Conservation (phyloP, 768 basidiomycete genomes). For the Termitomyces sp. region DNA sequence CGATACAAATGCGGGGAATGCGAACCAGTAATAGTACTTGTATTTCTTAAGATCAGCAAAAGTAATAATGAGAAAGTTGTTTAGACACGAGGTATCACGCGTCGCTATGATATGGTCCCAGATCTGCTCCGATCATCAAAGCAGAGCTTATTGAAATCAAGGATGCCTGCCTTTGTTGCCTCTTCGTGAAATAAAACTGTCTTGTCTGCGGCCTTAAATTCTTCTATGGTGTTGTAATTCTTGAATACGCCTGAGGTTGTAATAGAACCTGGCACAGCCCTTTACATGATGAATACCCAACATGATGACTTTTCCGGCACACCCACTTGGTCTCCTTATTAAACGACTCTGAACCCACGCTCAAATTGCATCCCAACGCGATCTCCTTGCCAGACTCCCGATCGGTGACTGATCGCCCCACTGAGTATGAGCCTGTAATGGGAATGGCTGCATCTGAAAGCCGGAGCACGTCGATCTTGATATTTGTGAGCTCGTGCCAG, state of each 20-base stretch:
- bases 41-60: constrained; percentile 98
- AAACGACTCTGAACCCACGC: constrained; percentile 63
- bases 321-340: constrained; percentile 38
- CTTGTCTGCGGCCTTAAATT: constrained; percentile 89
- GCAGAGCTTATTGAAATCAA: not conserved
- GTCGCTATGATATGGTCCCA: constrained; percentile 55
- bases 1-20: constrained; percentile 86
- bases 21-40: constrained; percentile 97
- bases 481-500: constrained; percentile 83
- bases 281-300: constrained; percentile 15
- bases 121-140: constrained; percentile 39
- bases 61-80: constrained; percentile 82
- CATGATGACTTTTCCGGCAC: not conserved
- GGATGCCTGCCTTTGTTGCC: constrained; percentile 47
- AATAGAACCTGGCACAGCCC: constrained; percentile 43
- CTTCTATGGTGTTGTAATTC: constrained; percentile 97
- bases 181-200: constrained; percentile 73
- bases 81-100: constrained; percentile 52
- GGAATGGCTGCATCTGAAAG: constrained; percentile 69
- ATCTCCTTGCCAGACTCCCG: constrained; percentile 71
- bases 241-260: constrained; percentile 64
- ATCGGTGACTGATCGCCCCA: constrained; percentile 70
- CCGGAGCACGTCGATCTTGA: constrained; percentile 89
- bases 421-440: constrained; percentile 60
- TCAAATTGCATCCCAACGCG: constrained; percentile 62